Conservation (phyloP, 176 grass and related monocot species). For the Guadua angustifolia region DNA sequence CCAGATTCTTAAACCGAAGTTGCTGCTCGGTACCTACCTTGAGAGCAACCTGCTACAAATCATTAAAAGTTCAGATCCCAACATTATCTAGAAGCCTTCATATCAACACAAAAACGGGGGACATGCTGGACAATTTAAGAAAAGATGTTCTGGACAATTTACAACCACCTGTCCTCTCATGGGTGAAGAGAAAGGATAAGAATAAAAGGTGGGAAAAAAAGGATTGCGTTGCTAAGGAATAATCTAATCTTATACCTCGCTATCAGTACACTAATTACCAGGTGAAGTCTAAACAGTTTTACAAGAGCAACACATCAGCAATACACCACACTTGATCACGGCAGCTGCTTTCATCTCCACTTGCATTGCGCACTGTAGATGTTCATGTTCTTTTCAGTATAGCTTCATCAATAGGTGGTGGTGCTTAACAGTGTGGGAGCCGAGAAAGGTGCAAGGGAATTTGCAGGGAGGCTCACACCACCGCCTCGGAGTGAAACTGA, state of each 20-base stretch:
- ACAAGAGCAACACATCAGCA: conserved; percentile 32
- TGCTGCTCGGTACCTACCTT: conserved; percentile 1
- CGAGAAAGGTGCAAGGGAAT: conserved; percentile 63
- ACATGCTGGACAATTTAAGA: conserved; percentile 42
- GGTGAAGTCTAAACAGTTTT: conserved; percentile 44
- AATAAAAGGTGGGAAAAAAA: neutral
- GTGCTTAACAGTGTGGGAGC: conserved; percentile 45
- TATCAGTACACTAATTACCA: conserved; percentile 70
- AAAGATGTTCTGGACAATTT: conserved; percentile 64
- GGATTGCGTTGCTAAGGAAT: conserved; percentile 49
- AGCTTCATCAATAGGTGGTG: conserved; percentile 47
- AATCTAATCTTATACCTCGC: conserved; percentile 65
- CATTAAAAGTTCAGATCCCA: conserved; percentile 24
- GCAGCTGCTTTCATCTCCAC: conserved; percentile 19
- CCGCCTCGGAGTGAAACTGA: conserved; percentile 62
- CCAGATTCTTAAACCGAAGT: conserved; percentile 17
- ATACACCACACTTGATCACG: conserved; percentile 9
- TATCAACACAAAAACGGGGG: conserved; percentile 46
- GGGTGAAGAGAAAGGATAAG: conserved; percentile 46
- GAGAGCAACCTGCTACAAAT: conserved; percentile 37
- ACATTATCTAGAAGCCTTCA: conserved; percentile 29
- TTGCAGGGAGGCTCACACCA: conserved; percentile 56
- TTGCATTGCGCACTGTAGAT: conserved; percentile 27
- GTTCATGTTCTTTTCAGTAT: neutral
- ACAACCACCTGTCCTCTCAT: conserved; percentile 58